These are phyloP conservation scores for slime mould (Dictyostelium discoideum) DNA, from an alignment of 78 protist genomes.

Conservation along the genomic window DNA sequence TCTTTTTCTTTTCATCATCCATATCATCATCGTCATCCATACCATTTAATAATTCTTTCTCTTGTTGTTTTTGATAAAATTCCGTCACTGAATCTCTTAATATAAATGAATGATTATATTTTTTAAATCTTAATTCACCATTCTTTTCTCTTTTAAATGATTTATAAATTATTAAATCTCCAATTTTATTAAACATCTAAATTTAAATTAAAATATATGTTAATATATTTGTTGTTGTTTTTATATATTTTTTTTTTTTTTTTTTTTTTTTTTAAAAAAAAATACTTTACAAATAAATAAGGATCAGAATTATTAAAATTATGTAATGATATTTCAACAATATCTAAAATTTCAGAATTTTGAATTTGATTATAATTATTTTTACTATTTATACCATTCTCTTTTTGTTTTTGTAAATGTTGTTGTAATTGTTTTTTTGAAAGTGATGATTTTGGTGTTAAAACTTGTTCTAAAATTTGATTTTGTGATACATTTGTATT, in stretches of 20 bases:
- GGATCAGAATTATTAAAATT: not conserved
- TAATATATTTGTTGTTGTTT: no score
- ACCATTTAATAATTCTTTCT: not conserved
- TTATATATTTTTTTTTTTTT: no score
- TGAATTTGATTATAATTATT: not conserved
- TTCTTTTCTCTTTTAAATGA: slow-evolving; percentile 12
- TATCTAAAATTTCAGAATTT: not conserved
- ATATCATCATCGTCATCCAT: not conserved
- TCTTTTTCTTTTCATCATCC: not conserved
- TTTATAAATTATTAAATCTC: slow-evolving; percentile 37
- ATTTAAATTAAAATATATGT: not conserved
- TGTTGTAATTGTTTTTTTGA: not conserved
- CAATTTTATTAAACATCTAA: slow-evolving; percentile 20
- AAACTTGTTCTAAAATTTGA: not conserved
- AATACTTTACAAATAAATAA: not conserved
- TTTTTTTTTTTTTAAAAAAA: no score
- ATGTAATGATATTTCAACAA: slow-evolving; percentile 40
- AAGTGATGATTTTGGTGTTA: slow-evolving; percentile 2
- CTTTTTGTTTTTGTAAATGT: slow-evolving; percentile 8
- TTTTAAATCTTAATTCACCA: slow-evolving; percentile 20
- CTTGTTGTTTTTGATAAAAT: slow-evolving; percentile 18
- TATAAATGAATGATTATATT: slow-evolving; percentile 10
- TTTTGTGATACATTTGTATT: not conserved
- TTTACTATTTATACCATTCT: not conserved
- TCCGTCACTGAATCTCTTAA: not conserved